Base-by-base conservation (phyloP, 2,329 filamentous ascomycete genomes). In the Coleophoma crateriformis region DNA sequence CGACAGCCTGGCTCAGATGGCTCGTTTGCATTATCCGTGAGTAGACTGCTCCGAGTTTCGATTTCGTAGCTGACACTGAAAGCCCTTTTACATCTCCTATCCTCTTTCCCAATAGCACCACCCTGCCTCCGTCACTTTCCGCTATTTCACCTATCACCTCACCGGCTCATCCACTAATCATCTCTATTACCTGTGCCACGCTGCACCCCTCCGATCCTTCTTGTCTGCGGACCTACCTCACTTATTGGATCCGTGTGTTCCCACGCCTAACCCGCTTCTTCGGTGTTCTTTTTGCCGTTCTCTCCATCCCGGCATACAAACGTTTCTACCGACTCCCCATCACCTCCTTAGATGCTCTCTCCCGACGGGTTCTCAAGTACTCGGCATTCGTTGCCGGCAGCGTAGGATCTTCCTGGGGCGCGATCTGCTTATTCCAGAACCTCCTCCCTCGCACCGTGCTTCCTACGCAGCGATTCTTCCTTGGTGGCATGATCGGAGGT, bases 171-270 rank as follows among this genome's bases (percentile, higher is more conserved):
- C 92, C 92, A 1, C 82, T 90, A 39, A 92, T 95, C 65, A 84
- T 81, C 10, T 86, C 84, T 22, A 81, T 96, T 17, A 92, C 90
- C 40, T 99, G 94, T 69, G 92, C 92, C 1, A 78, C 92, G 2
- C 81, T 97, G 2, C 92, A 99, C 65, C 91, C 92, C 0, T 76
- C 81, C 15, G 88, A 95, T 61, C 91, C 92, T 1, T 95, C 88
- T 15, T 99, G 92, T 67, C 78, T 86, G 35, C 87, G 88, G 32
- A 95, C 89, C 3, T 95, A 91, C 65, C 72, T 96, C 42, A 88
- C 88, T 53, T 95, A 94, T 69, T 92, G 88, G 80, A 81, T 96
- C 50, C 80, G 82, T 49, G 85, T 89, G 1, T 94, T 96, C 67
- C 90, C 91, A 0, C 75, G 79, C 1, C 73, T 96, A 27, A 82